These are phyloP conservation scores for Neonectria magnoliae DNA, from an alignment of 2,329 filamentous ascomycete species.

Conservation along the genomic window DNA sequence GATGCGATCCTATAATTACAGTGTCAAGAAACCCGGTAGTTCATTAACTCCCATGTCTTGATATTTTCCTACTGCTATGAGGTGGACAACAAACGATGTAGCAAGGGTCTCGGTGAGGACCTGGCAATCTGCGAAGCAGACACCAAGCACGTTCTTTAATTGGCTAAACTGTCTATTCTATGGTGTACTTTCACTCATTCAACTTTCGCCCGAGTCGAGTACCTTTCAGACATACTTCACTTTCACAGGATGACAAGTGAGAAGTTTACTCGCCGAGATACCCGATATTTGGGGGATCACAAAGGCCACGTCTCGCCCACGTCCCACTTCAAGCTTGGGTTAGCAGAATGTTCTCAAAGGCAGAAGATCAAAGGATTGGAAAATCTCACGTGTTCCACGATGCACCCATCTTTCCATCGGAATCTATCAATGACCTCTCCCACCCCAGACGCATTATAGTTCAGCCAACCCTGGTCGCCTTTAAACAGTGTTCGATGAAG, in stretches of 20 bases:
- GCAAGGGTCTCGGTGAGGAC: no score
- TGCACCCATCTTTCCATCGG: constrained; percentile 32
- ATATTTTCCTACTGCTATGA: no score
- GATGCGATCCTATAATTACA: no score
- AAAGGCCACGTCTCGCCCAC: not conserved
- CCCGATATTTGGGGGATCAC: not conserved
- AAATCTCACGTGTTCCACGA: constrained; percentile 29
- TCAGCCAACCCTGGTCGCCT: constrained; percentile 28
- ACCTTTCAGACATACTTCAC: not conserved
- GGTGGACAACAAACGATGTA: no score
- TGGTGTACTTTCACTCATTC: not conserved
- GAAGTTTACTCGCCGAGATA: not conserved
- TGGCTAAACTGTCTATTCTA: not conserved
- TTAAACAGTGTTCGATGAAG: constrained; percentile 18
- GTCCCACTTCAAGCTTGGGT: not conserved
- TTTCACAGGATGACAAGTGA: not conserved
- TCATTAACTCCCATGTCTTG: no score
- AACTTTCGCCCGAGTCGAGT: not conserved
- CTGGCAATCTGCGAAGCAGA: no score
- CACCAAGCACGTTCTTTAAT: no score
- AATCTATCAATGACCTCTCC: constrained; percentile 31
- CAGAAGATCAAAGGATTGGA: not conserved
- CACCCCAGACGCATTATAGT: constrained; percentile 22
- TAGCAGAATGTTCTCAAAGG: not conserved
- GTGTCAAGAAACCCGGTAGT: no score